Conservation (phyloP, 139 green algal species). For the Tetraselmis chui region DNA sequence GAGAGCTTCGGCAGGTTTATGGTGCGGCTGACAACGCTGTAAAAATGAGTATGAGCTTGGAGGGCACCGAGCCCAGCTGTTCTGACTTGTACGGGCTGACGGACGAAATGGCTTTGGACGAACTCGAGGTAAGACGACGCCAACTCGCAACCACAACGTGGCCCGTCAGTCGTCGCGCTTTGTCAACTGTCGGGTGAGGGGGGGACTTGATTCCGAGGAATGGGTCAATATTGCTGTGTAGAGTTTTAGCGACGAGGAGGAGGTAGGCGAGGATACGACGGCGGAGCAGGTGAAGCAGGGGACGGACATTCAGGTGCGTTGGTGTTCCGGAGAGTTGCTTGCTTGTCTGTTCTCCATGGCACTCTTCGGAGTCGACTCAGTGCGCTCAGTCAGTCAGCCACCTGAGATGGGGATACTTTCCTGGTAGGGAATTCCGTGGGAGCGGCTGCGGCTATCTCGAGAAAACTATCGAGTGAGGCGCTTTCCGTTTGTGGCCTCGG, state of each 20-base stretch:
- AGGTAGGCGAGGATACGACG: neutral
- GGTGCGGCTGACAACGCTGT: too few species aligned
- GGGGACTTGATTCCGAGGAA: too few species aligned
- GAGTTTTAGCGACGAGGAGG: neutral
- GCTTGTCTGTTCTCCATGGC: too few species aligned
- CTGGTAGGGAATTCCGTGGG: conserved; percentile 86
- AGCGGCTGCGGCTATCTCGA: conserved; percentile 64
- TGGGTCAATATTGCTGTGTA: neutral
- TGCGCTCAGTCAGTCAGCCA: too few species aligned
- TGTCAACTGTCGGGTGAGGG: neutral
- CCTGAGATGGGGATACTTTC: too few species aligned
- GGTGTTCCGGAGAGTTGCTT: too few species aligned
- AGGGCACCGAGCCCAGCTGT: neutral
- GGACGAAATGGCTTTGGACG: neutral
- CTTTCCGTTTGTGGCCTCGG: too few species aligned
- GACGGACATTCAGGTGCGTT: neutral
- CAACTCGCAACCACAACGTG: neutral
- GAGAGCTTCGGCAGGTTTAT: too few species aligned
- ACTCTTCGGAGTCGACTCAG: too few species aligned
- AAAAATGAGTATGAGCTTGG: neutral
- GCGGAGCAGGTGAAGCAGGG: neutral
- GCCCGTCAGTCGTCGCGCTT: neutral
- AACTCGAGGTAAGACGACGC: neutral
- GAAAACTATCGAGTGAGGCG: conserved; percentile 49
- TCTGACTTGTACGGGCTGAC: neutral